These are phyloP conservation scores for Pyrenophora graminea DNA, from an alignment of 2,329 filamentous ascomycete genomes.

Conservation along the genomic window DNA sequence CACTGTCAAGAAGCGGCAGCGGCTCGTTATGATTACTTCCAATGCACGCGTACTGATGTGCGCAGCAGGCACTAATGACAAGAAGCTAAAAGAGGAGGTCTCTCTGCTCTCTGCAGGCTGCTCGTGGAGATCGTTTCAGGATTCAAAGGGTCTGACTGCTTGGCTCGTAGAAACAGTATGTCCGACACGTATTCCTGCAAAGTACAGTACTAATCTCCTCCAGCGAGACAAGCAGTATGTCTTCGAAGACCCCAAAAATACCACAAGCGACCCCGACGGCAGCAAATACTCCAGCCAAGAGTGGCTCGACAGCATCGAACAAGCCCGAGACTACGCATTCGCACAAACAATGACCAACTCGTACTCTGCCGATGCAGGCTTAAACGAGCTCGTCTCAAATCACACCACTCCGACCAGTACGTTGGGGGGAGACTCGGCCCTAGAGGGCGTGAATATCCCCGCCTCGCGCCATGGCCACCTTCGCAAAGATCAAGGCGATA, in stretches of 20 bases:
- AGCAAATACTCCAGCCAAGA: constrained; percentile 76
- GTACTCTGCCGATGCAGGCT: constrained; percentile 61
- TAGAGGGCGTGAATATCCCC: constrained; percentile 55
- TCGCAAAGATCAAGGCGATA: constrained; percentile 54
- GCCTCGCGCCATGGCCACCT: constrained; percentile 57
- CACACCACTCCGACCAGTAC: constrained; percentile 79
- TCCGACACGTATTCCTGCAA: constrained; percentile 21
- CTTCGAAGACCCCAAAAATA: constrained; percentile 89
- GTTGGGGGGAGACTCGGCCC: constrained; percentile 60
- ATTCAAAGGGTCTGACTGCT: constrained; percentile 82
- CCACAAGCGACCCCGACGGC: constrained; percentile 64
- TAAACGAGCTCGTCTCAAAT: constrained; percentile 54
- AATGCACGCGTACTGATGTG: constrained; percentile 88
- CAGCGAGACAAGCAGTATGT: constrained; percentile 87
- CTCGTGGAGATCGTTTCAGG: constrained; percentile 77
- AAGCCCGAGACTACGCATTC: constrained; percentile 80
- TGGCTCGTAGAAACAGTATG: constrained; percentile 95
- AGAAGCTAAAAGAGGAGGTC: constrained; percentile 90
- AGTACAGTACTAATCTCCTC: constrained; percentile 6
- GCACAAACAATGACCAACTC: constrained; percentile 70
- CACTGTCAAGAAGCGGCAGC: constrained; percentile 88
- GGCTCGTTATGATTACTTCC: constrained; percentile 93
- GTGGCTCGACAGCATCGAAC: constrained; percentile 88
- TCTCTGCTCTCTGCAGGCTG: constrained; percentile 78
- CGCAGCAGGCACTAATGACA: constrained; percentile 90